Base-by-base conservation (phyloP, 345 rosid genomes). In the Moringa oleifera region DNA sequence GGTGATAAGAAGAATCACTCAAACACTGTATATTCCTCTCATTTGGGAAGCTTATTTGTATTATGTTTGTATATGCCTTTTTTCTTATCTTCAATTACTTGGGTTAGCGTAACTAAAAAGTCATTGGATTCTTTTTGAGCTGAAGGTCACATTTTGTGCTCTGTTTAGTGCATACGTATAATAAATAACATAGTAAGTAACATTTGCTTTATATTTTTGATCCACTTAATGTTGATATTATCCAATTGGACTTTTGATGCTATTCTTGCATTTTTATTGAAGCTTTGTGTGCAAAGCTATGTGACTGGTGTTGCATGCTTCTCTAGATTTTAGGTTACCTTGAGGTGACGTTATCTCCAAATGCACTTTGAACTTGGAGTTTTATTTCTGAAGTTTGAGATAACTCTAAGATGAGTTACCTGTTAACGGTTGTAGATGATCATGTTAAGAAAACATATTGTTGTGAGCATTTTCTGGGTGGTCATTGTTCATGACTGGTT, bases 21-120 rank as follows among this genome's bases (percentile, higher is more conserved):
- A 22, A 63, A 58, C 20, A 37, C 31, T 78, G 80, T 82, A 77
- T 73, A 84, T 71, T 68, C 66, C 24, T 61, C 63, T 71, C 53
- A 65, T 70, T 46, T 20, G 21, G 18, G 24, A 63, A 58, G 25
- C 37, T 41, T 52, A 64, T 51, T 20, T 24, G 37, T 33, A 67
- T 64, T 59, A 47, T 70, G 58, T 68, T 23, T 86, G 75, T 80
- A 72, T 67, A 80, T 81, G 77, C 50, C 20, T 57, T 46, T 17
- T n/a, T 0, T 46, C 0, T 41, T 41, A 41, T 41, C 16, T 15
- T 41, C 2, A 11, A 41, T 33, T 33, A 22, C 25, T 21, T 15
- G 47, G 23, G 20, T 22, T 62, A 37, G 61, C 41, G 68, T 63
- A 58, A 23, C 45, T 68, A 59, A 51, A 50, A 65, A 59, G 59